A percentile compares a stretch with the other conserved stretches of the same genome.
Conservation (phyloP, 345 rosid species). For the Bruguiera parviflora region DNA sequence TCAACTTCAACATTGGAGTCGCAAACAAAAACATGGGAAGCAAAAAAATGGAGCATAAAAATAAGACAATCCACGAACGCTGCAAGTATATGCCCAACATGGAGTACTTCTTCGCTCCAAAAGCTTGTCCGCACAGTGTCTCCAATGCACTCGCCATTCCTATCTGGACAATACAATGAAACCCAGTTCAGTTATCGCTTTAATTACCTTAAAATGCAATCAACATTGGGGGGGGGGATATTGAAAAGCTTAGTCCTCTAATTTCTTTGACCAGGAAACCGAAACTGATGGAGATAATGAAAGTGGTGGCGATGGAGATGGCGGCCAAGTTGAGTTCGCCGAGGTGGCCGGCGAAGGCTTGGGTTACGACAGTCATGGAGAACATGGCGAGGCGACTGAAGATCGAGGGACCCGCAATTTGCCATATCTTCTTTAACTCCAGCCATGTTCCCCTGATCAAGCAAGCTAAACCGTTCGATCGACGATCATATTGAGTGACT, state of each 20-base stretch:
- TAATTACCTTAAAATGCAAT: background rate
- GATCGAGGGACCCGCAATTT: slow-evolving; percentile 50
- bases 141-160: slow-evolving; percentile 67
- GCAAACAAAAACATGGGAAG: slow-evolving; percentile 49
- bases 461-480: background rate
- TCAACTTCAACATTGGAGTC: slow-evolving; percentile 43
- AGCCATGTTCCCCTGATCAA: background rate
- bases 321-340: slow-evolving; percentile 53
- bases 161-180: slow-evolving; percentile 26
- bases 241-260: background rate
- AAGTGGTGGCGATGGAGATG: slow-evolving; percentile 51
- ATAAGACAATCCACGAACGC: slow-evolving; percentile 55
- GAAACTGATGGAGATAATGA: slow-evolving; percentile 42
- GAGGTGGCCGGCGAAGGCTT: slow-evolving; percentile 48
- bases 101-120: slow-evolving; percentile 45
- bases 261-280: slow-evolving; percentile 43
- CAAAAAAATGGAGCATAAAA: slow-evolving; percentile 37
- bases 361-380: slow-evolving; percentile 49
- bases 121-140: slow-evolving; percentile 58
- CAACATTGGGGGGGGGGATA: background rate
- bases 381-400: slow-evolving; percentile 54
- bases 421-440: slow-evolving; percentile 49
- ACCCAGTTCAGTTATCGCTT: background rate
- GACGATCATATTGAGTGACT: background rate
- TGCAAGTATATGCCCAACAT: slow-evolving; percentile 56